Percentiles rank a stretch among this genome's conserved stretches.
These are phyloP conservation scores for Raphidocelis subcapitata DNA, from an alignment of 139 green algal genomes.

Conservation along the genomic window DNA sequence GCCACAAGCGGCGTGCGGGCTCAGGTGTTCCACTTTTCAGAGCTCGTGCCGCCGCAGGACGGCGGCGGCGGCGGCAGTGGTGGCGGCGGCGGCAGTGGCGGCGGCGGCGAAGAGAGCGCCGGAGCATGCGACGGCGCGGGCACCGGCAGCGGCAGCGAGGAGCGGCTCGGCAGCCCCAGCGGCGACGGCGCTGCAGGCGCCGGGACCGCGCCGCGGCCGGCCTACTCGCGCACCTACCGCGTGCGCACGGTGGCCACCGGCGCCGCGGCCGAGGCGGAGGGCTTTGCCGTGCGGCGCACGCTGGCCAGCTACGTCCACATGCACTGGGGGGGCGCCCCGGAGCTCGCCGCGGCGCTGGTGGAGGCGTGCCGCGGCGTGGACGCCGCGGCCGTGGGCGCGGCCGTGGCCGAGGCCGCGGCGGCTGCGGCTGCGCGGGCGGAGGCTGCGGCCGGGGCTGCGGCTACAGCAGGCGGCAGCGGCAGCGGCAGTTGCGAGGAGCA, in stretches of 20 bases:
- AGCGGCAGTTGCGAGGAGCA: background rate
- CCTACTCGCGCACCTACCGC: background rate
- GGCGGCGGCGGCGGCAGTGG: background rate
- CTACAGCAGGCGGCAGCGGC: background rate
- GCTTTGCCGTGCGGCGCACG: conserved; percentile 62
- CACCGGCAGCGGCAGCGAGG: background rate
- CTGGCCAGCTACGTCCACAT: conserved; percentile 84
- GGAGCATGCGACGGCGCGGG: background rate
- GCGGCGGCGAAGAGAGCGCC: background rate
- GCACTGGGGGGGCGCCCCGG: conserved; percentile 73
- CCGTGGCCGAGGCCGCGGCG: conserved; percentile 13
- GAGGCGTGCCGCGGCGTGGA: conserved; percentile 4
- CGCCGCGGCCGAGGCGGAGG: conserved; percentile 40
- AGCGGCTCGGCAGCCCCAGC: background rate
- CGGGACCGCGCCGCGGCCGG: background rate
- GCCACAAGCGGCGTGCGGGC: conserved; percentile 48
- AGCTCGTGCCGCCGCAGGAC: background rate
- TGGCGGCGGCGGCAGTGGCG: conserved; percentile 1
- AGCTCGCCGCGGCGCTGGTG: conserved; percentile 39
- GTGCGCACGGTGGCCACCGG: background rate
- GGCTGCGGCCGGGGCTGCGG: too few relatives aligned
- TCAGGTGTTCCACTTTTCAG: conserved; percentile 73
- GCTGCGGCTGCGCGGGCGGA: background rate
- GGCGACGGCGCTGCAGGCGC: background rate
- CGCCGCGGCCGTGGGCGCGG: background rate